phyloP scores from a whole-genome alignment of 345 rosid genomes.

The Clausena lansium region DNA sequence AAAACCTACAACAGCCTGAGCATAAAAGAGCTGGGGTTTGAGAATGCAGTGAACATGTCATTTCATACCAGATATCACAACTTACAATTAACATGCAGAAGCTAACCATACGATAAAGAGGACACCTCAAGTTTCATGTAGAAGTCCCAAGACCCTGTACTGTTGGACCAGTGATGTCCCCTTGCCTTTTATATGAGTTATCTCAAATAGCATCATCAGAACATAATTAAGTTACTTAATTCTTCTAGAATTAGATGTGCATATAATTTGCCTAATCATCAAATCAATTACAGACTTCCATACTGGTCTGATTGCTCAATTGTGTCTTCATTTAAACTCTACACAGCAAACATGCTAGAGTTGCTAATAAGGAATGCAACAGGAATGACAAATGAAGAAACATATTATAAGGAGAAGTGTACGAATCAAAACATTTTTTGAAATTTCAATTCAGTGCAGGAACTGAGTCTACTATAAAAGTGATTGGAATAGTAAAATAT shows the following conservation, averaged over 20 bases:
- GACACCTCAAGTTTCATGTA: background rate
- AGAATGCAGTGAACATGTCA: background rate
- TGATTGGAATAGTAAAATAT: too few relatives aligned
- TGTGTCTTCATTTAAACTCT: background rate
- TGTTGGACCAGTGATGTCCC: background rate
- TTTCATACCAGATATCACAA: background rate
- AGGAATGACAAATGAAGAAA: background rate
- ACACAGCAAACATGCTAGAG: background rate
- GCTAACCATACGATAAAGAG: background rate
- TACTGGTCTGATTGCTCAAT: background rate
- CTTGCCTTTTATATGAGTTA: background rate
- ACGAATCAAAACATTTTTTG: too few relatives aligned
- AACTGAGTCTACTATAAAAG: too few relatives aligned
- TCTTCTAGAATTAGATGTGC: background rate
- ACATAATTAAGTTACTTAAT: background rate
- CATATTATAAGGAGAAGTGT: too few relatives aligned
- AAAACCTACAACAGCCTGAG: constrained; percentile 2
- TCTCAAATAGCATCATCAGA: background rate
- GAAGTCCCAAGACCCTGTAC: background rate
- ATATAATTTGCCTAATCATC: background rate
- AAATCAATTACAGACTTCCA: background rate
- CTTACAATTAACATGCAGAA: background rate
- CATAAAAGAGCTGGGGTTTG: background rate
- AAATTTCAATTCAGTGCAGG: too few relatives aligned
- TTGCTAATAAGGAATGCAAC: background rate